These are phyloP conservation scores for Stachybotrys chlorohalonatus DNA, from an alignment of 2,329 filamentous ascomycete genomes.

Conservation along the genomic window DNA sequence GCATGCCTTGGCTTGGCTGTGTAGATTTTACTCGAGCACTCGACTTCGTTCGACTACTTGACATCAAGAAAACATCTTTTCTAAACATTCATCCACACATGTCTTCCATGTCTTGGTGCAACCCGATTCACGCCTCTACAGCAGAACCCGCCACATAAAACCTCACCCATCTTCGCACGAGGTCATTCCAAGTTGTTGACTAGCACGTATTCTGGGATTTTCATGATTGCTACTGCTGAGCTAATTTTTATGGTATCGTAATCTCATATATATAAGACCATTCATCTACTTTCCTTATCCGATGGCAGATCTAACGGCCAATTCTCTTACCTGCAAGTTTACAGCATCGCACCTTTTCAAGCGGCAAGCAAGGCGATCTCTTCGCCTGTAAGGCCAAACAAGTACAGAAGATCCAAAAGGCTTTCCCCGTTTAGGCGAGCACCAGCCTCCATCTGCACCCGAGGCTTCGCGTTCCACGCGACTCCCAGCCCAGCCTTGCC, in stretches of 20 bases:
- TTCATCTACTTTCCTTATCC: neutral
- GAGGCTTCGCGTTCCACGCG: constrained; percentile 77
- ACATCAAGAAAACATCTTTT: constrained; percentile 10
- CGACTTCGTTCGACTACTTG: constrained; percentile 12
- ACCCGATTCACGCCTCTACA: too few species aligned
- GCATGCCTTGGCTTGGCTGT: constrained; percentile 1
- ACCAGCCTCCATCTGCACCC: constrained; percentile 69
- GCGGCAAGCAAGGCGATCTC: constrained; percentile 30
- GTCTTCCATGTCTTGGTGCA: neutral
- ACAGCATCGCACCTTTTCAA: constrained; percentile 5
- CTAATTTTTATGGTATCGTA: neutral
- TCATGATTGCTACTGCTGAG: too few species aligned
- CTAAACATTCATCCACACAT: neutral
- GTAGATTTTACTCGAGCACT: constrained; percentile 15
- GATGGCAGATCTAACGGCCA: neutral
- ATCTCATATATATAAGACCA: neutral
- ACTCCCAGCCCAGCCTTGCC: constrained; percentile 65
- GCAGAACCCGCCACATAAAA: too few species aligned
- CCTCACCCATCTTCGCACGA: too few species aligned
- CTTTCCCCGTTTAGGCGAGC: constrained; percentile 63
- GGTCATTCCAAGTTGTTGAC: too few species aligned
- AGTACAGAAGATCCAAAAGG: constrained; percentile 61
- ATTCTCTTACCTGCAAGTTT: neutral
- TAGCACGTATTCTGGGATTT: too few species aligned
- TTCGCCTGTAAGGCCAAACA: constrained; percentile 62